Conservation (phyloP, 2,329 filamentous ascomycete genomes). For the Sarocladiaceae sp. region DNA sequence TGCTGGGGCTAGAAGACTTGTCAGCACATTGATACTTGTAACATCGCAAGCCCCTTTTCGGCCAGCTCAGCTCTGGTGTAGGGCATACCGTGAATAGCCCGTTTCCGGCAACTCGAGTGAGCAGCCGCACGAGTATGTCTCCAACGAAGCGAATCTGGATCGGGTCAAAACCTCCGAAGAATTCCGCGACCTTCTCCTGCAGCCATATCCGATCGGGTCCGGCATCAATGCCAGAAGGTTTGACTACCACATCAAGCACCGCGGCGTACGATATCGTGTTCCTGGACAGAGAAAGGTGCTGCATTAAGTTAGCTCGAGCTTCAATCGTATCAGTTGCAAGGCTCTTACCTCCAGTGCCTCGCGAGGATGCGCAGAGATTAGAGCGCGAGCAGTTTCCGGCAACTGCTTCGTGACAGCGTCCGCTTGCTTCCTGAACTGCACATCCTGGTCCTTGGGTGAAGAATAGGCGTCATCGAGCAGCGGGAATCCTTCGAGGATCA, state of each 20-base stretch:
- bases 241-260: neutral
- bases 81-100: neutral
- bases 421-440: neutral
- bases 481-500: neutral
- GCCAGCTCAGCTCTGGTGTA: no score
- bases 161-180: neutral
- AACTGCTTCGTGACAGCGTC: constrained; percentile 1
- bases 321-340: neutral
- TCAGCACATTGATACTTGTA: no score
- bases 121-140: neutral
- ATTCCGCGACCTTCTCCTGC: neutral
- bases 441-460: neutral
- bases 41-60: no score
- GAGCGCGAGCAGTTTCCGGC: constrained; percentile 2
- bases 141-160: constrained; percentile 1
- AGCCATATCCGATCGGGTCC: neutral
- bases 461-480: neutral
- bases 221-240: neutral
- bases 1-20: neutral
- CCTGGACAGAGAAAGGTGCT: neutral
- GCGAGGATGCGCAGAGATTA: neutral
- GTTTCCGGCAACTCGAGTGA: neutral
- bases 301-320: neutral
- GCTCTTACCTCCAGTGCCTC: constrained; percentile 1
- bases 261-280: constrained; percentile 3